A percentile compares a stretch with the other conserved stretches of the same genome.
These are phyloP conservation scores for Erodium moschatum DNA, from an alignment of 441 rosid genomes.

Conservation along the genomic window DNA sequence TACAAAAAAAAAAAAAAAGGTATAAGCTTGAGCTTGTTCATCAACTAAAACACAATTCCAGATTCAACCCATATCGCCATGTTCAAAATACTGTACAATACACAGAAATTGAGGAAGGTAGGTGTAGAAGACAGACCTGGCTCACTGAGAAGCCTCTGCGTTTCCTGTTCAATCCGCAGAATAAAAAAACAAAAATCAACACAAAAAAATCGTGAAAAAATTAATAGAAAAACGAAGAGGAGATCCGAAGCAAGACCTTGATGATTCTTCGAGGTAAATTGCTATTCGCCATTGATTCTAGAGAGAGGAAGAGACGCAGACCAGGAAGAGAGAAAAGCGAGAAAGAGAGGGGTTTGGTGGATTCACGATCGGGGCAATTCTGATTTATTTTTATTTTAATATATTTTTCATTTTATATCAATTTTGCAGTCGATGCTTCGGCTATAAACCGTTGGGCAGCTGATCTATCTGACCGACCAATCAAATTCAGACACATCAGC, in stretches of 20 bases:
- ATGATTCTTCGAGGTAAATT: constrained; percentile 5
- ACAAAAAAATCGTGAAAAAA: not conserved
- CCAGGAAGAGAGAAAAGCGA: too few species aligned
- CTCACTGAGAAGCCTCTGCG: constrained; percentile 95
- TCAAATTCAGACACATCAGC: too few species aligned
- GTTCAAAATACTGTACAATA: not conserved
- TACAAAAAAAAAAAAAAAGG: too few species aligned
- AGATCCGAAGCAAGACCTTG: constrained; percentile 6
- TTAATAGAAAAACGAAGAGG: not conserved
- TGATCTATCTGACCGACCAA: too few species aligned
- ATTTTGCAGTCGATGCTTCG: too few species aligned
- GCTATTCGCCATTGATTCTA: not conserved
- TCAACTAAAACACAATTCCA: not conserved
- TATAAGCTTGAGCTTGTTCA: too few species aligned
- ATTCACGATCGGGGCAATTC: not conserved
- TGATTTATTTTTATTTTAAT: too few species aligned
- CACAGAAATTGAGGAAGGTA: not conserved
- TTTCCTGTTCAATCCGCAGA: constrained; percentile 51
- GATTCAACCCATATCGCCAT: not conserved
- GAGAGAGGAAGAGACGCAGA: not conserved
- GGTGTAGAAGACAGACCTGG: constrained; percentile 45
- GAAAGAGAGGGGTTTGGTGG: constrained; percentile 1
- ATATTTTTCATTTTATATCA: too few species aligned
- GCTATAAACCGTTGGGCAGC: too few species aligned
- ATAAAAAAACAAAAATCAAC: not conserved